Percentiles rank a stretch among this genome's conserved stretches.
Conservation (phyloP, 1,284 basidiomycete species). For the Tilletia caries region DNA sequence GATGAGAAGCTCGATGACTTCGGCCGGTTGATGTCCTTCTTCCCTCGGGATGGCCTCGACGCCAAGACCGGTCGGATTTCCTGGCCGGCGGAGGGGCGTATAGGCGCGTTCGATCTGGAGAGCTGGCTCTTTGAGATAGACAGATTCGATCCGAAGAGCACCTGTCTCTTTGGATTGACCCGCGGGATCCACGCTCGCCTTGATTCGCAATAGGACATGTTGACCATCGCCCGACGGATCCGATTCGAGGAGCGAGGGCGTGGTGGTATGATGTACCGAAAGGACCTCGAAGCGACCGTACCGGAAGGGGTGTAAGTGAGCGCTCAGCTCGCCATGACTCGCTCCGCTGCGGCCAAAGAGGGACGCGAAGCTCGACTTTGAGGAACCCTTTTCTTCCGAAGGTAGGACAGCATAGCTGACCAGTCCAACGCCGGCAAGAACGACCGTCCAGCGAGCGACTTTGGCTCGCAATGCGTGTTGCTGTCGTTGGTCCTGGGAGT, state of each 20-base stretch:
- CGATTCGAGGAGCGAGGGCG: background rate
- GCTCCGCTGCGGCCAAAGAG: background rate
- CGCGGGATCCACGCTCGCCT: background rate
- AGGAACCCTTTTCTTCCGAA: background rate
- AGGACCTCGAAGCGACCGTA: constrained; percentile 1
- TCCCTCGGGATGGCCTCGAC: too few species aligned
- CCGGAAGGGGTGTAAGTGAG: background rate
- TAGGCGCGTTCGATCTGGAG: constrained; percentile 41
- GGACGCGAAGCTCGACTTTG: background rate
- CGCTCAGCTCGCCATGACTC: background rate
- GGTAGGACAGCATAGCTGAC: background rate
- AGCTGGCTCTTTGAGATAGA: constrained; percentile 27
- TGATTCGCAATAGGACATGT: constrained; percentile 3
- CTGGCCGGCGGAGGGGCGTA: constrained; percentile 25
- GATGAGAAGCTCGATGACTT: constrained; percentile 26
- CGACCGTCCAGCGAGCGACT: background rate
- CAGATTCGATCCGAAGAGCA: background rate
- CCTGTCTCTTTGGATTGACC: background rate
- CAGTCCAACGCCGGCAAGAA: background rate
- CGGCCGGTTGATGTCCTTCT: background rate
- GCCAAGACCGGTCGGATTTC: constrained; percentile 23
- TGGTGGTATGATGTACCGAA: background rate
- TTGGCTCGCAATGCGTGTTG: background rate
- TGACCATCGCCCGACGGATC: constrained; percentile 1
- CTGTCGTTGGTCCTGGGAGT: too few species aligned